A percentile compares a stretch with the other conserved stretches of the same genome.
Evolutionary conservation across 2,329 filamentous ascomycete species (phyloP).

Genomic region (Verticillium dahliae): DNA sequence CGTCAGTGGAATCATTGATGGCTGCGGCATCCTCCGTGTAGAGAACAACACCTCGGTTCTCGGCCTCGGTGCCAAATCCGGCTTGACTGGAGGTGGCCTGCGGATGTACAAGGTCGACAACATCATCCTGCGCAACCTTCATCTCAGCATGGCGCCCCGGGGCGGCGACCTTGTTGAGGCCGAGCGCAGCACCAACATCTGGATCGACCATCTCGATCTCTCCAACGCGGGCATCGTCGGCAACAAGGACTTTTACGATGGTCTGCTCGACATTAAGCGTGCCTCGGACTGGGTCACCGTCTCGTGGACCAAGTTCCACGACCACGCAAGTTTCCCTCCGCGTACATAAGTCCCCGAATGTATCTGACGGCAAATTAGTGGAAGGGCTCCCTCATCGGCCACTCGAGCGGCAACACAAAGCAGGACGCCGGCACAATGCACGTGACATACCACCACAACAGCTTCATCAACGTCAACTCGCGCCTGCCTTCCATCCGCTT

Average conservation of each 20-base stretch:
- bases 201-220: constrained; percentile 47
- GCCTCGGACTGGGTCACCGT: constrained; percentile 35
- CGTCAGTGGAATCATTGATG: constrained; percentile 32
- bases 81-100: constrained; percentile 30
- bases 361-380: constrained; percentile 31
- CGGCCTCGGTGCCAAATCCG: constrained; percentile 33
- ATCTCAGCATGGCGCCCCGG: constrained; percentile 34
- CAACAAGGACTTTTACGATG: constrained; percentile 40
- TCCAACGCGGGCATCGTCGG: constrained; percentile 27
- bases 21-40: constrained; percentile 31
- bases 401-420: constrained; percentile 45
- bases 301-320: constrained; percentile 31
- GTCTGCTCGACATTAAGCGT: constrained; percentile 36
- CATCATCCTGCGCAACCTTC: constrained; percentile 46
- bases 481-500: constrained; percentile 43
- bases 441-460: constrained; percentile 52
- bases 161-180: constrained; percentile 39
- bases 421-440: constrained; percentile 50
- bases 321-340: constrained; percentile 26
- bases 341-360: no score
- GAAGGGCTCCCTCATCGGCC: constrained; percentile 54
- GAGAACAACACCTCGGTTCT: constrained; percentile 41
- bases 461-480: constrained; percentile 50
- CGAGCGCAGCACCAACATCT: constrained; percentile 35
- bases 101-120: constrained; percentile 37